These are phyloP conservation scores for Phytophthora podocarpi DNA, from an alignment of 352 stramenopile genomes.

Conservation along the genomic window DNA sequence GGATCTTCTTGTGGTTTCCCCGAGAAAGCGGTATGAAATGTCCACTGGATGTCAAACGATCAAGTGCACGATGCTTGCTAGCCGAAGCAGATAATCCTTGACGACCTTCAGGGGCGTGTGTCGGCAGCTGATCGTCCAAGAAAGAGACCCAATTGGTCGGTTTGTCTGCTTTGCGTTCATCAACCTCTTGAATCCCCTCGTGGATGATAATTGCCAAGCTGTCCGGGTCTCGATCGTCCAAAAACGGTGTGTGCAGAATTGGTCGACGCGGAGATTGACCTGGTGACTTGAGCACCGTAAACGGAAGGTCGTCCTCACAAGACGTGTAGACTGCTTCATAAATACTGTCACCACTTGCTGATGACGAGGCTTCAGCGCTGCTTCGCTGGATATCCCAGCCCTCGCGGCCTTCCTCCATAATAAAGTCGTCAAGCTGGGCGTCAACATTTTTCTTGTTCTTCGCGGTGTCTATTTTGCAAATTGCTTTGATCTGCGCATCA, in stretches of 20 bases:
- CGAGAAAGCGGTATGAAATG: conserved; percentile 27
- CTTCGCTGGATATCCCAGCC: conserved; percentile 25
- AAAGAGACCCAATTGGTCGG: conserved; percentile 50
- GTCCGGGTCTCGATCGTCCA: conserved; percentile 9
- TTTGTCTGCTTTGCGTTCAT: not conserved
- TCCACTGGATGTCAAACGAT: conserved; percentile 22
- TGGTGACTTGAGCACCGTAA: conserved; percentile 68
- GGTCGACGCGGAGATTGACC: not conserved
- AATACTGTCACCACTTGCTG: conserved; percentile 31
- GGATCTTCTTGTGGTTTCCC: conserved; percentile 64
- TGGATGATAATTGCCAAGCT: conserved; percentile 38
- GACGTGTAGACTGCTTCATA: conserved; percentile 65
- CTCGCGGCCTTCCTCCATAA: conserved; percentile 10
- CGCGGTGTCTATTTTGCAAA: conserved; percentile 17
- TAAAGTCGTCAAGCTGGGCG: conserved; percentile 10
- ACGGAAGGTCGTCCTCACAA: conserved; percentile 59
- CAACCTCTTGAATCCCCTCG: conserved; percentile 12
- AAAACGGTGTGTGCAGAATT: conserved; percentile 7
- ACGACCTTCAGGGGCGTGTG: not conserved
- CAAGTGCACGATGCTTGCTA: conserved; percentile 23
- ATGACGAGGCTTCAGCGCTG: conserved; percentile 25
- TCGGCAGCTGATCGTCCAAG: conserved; percentile 54
- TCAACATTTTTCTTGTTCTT: conserved; percentile 12
- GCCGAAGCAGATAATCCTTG: conserved; percentile 15
- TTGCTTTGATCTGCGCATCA: conserved; percentile 59